phyloP scores from a whole-genome alignment of 2,329 filamentous ascomycete species.

The Madurella fahalii region DNA sequence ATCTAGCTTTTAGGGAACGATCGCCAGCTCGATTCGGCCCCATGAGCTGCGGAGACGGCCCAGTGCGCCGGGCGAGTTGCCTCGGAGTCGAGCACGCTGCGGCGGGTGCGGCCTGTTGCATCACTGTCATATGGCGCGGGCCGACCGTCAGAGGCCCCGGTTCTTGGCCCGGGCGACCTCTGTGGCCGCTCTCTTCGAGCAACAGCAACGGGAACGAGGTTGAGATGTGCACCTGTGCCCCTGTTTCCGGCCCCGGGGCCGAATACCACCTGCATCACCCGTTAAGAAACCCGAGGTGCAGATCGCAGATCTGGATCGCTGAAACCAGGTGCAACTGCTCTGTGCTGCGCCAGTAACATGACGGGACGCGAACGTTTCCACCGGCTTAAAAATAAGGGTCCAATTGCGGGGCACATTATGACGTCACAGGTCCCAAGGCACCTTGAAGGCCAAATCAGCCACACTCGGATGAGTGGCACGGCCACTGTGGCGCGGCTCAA shows the following conservation, averaged over 20 bases:
- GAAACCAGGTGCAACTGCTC: not conserved
- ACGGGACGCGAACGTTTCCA: conserved; percentile 2
- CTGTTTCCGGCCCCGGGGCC: not conserved
- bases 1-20: not conserved
- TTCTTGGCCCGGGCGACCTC: not conserved
- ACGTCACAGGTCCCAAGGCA: too few species aligned
- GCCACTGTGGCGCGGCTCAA: not conserved
- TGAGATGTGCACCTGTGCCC: not conserved
- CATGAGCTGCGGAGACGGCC: not conserved
- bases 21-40: not conserved
- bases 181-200: not conserved
- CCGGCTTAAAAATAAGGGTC: not conserved
- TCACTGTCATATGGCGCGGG: conserved; percentile 7
- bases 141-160: not conserved
- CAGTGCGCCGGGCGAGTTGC: not conserved
- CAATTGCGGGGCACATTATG: not conserved
- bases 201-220: not conserved
- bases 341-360: not conserved
- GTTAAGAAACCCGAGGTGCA: not conserved
- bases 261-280: not conserved
- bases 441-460: not conserved
- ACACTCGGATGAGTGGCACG: not conserved
- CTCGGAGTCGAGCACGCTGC: not conserved
- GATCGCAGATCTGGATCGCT: conserved; percentile 10
- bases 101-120: conserved; percentile 13